Conservation (phyloP, 805 yeast genomes). For the Ogataea dorogensis region DNA sequence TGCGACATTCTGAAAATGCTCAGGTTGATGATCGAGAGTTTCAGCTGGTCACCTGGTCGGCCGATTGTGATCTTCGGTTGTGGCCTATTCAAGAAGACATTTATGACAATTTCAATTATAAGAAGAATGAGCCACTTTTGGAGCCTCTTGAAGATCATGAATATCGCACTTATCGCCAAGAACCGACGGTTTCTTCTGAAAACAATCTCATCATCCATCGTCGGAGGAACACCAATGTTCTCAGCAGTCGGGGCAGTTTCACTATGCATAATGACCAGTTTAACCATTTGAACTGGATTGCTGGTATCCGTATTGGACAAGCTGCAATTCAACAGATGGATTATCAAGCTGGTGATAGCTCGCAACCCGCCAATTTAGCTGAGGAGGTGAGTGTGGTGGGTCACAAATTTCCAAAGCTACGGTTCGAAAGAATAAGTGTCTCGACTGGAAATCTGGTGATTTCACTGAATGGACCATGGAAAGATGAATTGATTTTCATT, state of each 20-base stretch:
- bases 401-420: slow-evolving; percentile 80
- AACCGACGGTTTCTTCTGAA: slow-evolving; percentile 37
- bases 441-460: slow-evolving; percentile 77
- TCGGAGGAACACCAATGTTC: slow-evolving; percentile 18
- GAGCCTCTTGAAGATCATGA: slow-evolving; percentile 37
- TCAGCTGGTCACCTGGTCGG: slow-evolving; percentile 92
- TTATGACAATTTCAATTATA: slow-evolving; percentile 46
- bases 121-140: slow-evolving; percentile 37
- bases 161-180: slow-evolving; percentile 48
- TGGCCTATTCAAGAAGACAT: slow-evolving; percentile 66
- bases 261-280: slow-evolving; percentile 39
- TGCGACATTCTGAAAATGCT: slow-evolving; percentile 46
- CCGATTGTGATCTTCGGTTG: slow-evolving; percentile 77
- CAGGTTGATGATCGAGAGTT: slow-evolving; percentile 70
- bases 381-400: slow-evolving; percentile 90
- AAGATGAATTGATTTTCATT: slow-evolving; percentile 55
- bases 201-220: slow-evolving; percentile 25
- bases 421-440: slow-evolving; percentile 85
- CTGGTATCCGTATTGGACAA: slow-evolving; percentile 80
- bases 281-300: slow-evolving; percentile 85
- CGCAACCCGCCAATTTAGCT: slow-evolving; percentile 64
- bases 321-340: slow-evolving; percentile 38
- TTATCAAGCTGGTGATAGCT: slow-evolving; percentile 33
- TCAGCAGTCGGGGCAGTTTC: slow-evolving; percentile 31
- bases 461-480: slow-evolving; percentile 83